These are phyloP conservation scores for Saccharomycopsis hybrid DNA, from an alignment of 1,139 yeast species.

Conservation along the genomic window DNA sequence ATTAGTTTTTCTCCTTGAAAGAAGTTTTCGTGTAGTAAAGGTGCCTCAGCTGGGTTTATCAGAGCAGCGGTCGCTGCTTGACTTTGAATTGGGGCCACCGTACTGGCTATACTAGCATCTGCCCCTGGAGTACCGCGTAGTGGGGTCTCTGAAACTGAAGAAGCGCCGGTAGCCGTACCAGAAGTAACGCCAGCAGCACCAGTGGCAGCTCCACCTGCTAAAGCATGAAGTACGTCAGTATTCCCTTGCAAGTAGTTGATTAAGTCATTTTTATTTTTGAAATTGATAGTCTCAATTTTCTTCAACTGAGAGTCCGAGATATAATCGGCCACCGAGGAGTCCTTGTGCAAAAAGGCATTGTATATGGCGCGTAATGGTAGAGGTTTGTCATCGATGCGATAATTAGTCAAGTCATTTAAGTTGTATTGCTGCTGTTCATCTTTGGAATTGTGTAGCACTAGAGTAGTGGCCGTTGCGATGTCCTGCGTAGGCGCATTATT, in stretches of 20 bases:
- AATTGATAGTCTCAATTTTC: slow-evolving; percentile 66
- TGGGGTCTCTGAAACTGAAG: slow-evolving; percentile 13
- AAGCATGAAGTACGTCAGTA: slow-evolving; percentile 10
- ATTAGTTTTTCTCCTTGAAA: slow-evolving; percentile 71
- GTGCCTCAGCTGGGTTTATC: slow-evolving; percentile 52
- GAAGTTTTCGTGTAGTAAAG: slow-evolving; percentile 70
- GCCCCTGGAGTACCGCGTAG: slow-evolving; percentile 9
- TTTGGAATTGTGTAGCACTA: background rate
- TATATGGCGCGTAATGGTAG: slow-evolving; percentile 42
- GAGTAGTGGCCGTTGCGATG: background rate
- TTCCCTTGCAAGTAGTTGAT: slow-evolving; percentile 53
- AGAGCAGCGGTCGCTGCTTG: background rate
- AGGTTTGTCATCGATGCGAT: slow-evolving; percentile 39
- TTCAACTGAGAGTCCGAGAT: slow-evolving; percentile 63
- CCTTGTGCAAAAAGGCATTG: slow-evolving; percentile 77
- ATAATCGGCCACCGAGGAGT: slow-evolving; percentile 76
- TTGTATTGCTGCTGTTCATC: slow-evolving; percentile 24
- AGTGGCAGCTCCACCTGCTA: slow-evolving; percentile 11
- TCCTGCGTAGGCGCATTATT: background rate
- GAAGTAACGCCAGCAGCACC: background rate
- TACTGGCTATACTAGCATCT: slow-evolving; percentile 14
- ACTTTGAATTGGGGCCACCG: background rate
- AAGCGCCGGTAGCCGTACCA: slow-evolving; percentile 7
- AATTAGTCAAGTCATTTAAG: slow-evolving; percentile 40
- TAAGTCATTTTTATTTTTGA: slow-evolving; percentile 80